Percentiles rank a stretch among this genome's conserved stretches.
Conservation (phyloP, 805 yeast genomes). For the Suhomyces canberraensis region DNA sequence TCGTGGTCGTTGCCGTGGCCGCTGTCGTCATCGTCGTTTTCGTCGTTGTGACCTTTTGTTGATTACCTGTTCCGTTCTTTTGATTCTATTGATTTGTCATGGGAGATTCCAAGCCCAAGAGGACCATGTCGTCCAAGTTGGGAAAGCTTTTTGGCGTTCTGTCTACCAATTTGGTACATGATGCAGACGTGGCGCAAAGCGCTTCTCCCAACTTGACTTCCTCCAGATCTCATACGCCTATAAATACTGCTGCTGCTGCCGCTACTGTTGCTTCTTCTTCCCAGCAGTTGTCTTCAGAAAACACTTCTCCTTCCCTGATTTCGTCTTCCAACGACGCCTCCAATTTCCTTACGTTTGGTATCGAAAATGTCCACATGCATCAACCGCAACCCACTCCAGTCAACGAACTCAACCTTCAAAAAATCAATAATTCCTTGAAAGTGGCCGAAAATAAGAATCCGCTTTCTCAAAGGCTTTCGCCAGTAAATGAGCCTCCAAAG, state of each 20-base stretch:
- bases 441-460: slow-evolving; percentile 1
- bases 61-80: neutral
- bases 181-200: neutral
- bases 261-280: too few species aligned
- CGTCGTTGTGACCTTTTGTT: neutral
- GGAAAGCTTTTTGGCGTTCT: slow-evolving; percentile 26
- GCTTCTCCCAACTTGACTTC: slow-evolving; percentile 2
- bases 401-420: slow-evolving; percentile 9
- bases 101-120: slow-evolving; percentile 19
- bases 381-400: slow-evolving; percentile 7
- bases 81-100: neutral
- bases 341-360: slow-evolving; percentile 5
- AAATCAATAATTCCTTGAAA: slow-evolving; percentile 8
- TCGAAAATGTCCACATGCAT: slow-evolving; percentile 1
- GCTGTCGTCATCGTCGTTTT: neutral
- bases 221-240: slow-evolving; percentile 8
- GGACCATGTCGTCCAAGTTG: slow-evolving; percentile 18
- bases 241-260: slow-evolving; percentile 1
- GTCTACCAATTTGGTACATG: slow-evolving; percentile 10
- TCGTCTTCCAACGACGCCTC: slow-evolving; percentile 5
- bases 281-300: slow-evolving; percentile 1
- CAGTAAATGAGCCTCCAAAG: too few species aligned
- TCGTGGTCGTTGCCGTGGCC: slow-evolving; percentile 1
- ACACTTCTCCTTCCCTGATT: slow-evolving; percentile 8
- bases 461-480: too few species aligned